These are phyloP conservation scores for Irpex lacteus DNA, from an alignment of 1,284 basidiomycete genomes.

Conservation along the genomic window DNA sequence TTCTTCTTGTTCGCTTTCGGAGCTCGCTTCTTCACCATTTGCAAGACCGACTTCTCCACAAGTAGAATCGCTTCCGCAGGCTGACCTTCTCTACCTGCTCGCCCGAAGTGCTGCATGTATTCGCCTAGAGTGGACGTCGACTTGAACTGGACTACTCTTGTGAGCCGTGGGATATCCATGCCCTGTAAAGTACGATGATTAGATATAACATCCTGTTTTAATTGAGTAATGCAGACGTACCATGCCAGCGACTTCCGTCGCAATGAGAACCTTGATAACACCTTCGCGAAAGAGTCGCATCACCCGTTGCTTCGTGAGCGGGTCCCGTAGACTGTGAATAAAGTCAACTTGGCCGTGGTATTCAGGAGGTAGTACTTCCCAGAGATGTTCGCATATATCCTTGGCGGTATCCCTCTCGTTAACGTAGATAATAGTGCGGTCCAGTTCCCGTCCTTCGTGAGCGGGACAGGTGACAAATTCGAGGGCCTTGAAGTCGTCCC, in stretches of 20 bases:
- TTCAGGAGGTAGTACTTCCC: background rate
- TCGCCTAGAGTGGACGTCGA: slow-evolving; percentile 9
- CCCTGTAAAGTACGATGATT: background rate
- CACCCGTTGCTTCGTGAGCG: background rate
- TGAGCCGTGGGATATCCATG: slow-evolving; percentile 17
- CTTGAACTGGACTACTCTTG: slow-evolving; percentile 14
- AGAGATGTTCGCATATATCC: background rate
- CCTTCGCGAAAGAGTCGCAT: slow-evolving; percentile 11
- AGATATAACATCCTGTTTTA: background rate
- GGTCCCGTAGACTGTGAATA: slow-evolving; percentile 2
- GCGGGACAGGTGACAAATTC: background rate
- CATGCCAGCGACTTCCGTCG: slow-evolving; percentile 15
- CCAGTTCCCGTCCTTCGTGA: background rate
- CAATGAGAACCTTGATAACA: slow-evolving; percentile 6
- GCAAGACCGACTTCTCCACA: slow-evolving; percentile 12
- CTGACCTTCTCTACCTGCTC: slow-evolving; percentile 15
- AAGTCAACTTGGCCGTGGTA: background rate
- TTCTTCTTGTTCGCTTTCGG: background rate
- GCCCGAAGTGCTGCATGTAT: slow-evolving; percentile 15
- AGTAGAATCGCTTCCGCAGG: slow-evolving; percentile 12
- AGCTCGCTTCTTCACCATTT: slow-evolving; percentile 1
- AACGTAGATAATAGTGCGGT: background rate
- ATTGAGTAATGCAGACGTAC: slow-evolving; percentile 1
- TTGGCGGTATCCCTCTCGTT: background rate
- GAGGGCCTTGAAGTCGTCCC: background rate